phyloP scores from a whole-genome alignment of 2,329 filamentous ascomycete genomes.

The Cercospora janseana region DNA sequence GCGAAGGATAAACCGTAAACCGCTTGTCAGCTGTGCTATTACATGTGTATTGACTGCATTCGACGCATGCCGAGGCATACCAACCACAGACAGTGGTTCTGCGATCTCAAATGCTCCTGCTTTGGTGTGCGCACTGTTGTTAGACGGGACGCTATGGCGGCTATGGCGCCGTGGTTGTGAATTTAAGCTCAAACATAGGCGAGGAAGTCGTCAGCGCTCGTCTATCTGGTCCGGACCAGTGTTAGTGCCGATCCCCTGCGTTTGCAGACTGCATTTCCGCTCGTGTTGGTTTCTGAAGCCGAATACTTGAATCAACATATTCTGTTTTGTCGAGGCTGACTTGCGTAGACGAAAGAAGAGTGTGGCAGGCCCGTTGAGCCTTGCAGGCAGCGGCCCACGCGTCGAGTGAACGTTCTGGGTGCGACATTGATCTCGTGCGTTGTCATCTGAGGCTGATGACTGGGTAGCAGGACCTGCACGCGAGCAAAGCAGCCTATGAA shows the following conservation, averaged over 20 bases:
- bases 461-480: slow-evolving; percentile 16
- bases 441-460: too few species aligned
- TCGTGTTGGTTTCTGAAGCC: slow-evolving; percentile 10
- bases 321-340: too few species aligned
- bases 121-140: slow-evolving; percentile 12
- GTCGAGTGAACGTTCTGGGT: neutral
- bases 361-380: too few species aligned
- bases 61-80: slow-evolving; percentile 12
- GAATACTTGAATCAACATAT: slow-evolving; percentile 8
- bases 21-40: slow-evolving; percentile 2
- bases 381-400: too few species aligned
- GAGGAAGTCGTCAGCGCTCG: slow-evolving; percentile 26
- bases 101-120: slow-evolving; percentile 14
- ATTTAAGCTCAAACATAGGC: slow-evolving; percentile 27
- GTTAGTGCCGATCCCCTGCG: slow-evolving; percentile 25
- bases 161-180: slow-evolving; percentile 12
- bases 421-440: slow-evolving; percentile 4
- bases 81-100: slow-evolving; percentile 7
- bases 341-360: too few species aligned
- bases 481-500: slow-evolving; percentile 1
- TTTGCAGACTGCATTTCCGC: slow-evolving; percentile 14
- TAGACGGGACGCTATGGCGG: slow-evolving; percentile 13
- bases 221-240: slow-evolving; percentile 24
- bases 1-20: neutral
- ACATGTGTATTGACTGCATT: neutral